A percentile compares a stretch with the other conserved stretches of the same genome.
These are phyloP conservation scores for Paramecium sonneborni DNA, from an alignment of 73 alveolate species.

Conservation along the genomic window DNA sequence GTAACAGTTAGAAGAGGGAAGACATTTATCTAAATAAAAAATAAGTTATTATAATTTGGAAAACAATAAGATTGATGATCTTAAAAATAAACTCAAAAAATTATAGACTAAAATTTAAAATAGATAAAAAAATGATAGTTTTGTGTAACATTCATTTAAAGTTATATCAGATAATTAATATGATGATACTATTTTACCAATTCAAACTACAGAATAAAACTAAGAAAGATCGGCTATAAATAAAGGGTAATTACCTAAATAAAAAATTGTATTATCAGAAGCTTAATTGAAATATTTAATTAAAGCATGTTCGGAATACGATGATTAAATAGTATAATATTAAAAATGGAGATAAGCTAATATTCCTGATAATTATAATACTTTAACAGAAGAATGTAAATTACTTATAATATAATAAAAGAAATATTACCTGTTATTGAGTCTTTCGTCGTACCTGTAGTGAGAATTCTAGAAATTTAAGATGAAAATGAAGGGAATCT, in stretches of 20 bases:
- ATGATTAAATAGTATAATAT: not conserved
- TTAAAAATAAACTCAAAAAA: not conserved
- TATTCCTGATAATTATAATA: not conserved
- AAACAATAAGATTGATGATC: not conserved
- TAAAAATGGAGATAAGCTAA: constrained; percentile 16
- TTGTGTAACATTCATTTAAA: not conserved
- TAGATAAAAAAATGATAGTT: not conserved
- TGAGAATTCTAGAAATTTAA: not conserved
- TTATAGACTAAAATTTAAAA: not conserved
- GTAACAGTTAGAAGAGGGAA: constrained; percentile 10
- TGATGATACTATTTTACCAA: not conserved
- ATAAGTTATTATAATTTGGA: not conserved
- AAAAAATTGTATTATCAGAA: not conserved
- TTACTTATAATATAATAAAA: not conserved
- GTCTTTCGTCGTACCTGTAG: not conserved
- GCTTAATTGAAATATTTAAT: not conserved
- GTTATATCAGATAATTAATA: not conserved
- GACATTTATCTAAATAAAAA: not conserved
- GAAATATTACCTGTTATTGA: not conserved
- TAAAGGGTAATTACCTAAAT: not conserved
- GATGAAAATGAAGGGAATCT: constrained; percentile 35
- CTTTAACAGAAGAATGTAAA: constrained; percentile 14
- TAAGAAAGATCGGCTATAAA: not conserved
- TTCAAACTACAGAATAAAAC: not conserved
- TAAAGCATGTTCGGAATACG: constrained; percentile 16